Percentiles rank a stretch among this genome's conserved stretches.
phyloP scores from a whole-genome alignment of 352 stramenopile genomes.

The Phytophthora melonis region DNA sequence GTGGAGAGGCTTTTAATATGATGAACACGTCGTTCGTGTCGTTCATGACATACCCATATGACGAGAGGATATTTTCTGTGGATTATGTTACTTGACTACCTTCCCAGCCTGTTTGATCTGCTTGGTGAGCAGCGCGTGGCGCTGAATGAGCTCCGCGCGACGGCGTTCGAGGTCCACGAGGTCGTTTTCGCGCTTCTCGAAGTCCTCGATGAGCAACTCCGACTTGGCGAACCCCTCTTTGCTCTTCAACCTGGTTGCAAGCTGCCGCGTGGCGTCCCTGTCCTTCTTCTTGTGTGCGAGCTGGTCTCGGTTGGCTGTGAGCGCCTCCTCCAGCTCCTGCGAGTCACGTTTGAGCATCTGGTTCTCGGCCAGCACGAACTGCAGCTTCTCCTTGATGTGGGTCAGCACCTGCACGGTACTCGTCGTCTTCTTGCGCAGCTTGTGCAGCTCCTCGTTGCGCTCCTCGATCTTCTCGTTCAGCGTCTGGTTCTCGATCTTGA shows the following conservation, averaged over 20 bases:
- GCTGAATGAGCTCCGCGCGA: slow-evolving; percentile 75
- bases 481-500: slow-evolving; percentile 98
- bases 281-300: slow-evolving; percentile 92
- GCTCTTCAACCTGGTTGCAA: slow-evolving; percentile 77
- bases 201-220: slow-evolving; percentile 89
- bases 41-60: too few relatives aligned
- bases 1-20: neutral
- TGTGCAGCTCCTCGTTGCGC: slow-evolving; percentile 95
- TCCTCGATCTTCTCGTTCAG: slow-evolving; percentile 98
- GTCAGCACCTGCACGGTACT: slow-evolving; percentile 96
- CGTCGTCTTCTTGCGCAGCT: slow-evolving; percentile 95
- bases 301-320: slow-evolving; percentile 81
- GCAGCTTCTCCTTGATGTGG: slow-evolving; percentile 96
- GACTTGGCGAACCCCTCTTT: slow-evolving; percentile 89
- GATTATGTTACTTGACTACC: slow-evolving; percentile 13
- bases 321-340: slow-evolving; percentile 78
- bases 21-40: too few relatives aligned
- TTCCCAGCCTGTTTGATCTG: slow-evolving; percentile 24
- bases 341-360: slow-evolving; percentile 86
- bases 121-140: slow-evolving; percentile 50
- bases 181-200: slow-evolving; percentile 84
- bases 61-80: neutral
- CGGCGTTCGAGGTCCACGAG: slow-evolving; percentile 73
- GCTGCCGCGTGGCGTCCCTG: slow-evolving; percentile 74
- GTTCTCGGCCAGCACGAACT: slow-evolving; percentile 93